Conservation (phyloP, 164 flowering plant genomes). For the Taxillus chinensis region DNA sequence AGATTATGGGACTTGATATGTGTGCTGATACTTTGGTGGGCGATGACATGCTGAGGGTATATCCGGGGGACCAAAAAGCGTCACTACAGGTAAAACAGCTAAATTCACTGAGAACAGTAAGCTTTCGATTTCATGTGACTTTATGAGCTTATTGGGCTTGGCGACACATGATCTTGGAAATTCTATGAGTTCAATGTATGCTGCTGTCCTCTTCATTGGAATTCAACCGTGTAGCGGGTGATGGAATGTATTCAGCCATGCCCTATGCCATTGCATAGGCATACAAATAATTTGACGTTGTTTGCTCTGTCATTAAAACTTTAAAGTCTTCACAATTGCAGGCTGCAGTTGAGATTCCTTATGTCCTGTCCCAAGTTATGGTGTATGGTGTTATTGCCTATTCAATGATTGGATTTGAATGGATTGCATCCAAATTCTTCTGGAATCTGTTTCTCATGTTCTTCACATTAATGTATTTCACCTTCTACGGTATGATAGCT, state of each 20-base stretch:
- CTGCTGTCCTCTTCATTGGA: slow-evolving; percentile 30
- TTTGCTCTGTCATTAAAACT: too few relatives aligned
- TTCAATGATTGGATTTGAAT: slow-evolving; percentile 35
- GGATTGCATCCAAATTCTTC: slow-evolving; percentile 28
- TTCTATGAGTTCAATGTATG: slow-evolving; percentile 42
- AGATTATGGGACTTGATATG: slow-evolving; percentile 25
- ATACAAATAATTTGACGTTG: slow-evolving; percentile 26
- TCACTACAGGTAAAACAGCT: slow-evolving; percentile 21
- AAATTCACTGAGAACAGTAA: too few relatives aligned
- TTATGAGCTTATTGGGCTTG: too few relatives aligned
- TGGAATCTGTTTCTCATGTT: slow-evolving; percentile 32
- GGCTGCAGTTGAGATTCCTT: slow-evolving; percentile 35
- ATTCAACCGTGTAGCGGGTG: slow-evolving; percentile 34
- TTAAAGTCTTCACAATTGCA: slow-evolving; percentile 9
- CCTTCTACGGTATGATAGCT: slow-evolving; percentile 40
- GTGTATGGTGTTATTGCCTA: slow-evolving; percentile 26
- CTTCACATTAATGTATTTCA: slow-evolving; percentile 32
- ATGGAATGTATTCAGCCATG: slow-evolving; percentile 21
- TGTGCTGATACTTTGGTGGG: slow-evolving; percentile 32
- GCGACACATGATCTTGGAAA: slow-evolving; percentile 33
- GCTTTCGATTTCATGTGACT: too few relatives aligned
- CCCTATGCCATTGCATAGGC: slow-evolving; percentile 27
- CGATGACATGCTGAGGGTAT: slow-evolving; percentile 22
- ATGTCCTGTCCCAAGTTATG: slow-evolving; percentile 20
- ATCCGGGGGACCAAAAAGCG: slow-evolving; percentile 30